A percentile compares a stretch with the other conserved stretches of the same genome.
phyloP scores from a whole-genome alignment of 208 protist species.

The Acanthamoeba castellanii region DNA sequence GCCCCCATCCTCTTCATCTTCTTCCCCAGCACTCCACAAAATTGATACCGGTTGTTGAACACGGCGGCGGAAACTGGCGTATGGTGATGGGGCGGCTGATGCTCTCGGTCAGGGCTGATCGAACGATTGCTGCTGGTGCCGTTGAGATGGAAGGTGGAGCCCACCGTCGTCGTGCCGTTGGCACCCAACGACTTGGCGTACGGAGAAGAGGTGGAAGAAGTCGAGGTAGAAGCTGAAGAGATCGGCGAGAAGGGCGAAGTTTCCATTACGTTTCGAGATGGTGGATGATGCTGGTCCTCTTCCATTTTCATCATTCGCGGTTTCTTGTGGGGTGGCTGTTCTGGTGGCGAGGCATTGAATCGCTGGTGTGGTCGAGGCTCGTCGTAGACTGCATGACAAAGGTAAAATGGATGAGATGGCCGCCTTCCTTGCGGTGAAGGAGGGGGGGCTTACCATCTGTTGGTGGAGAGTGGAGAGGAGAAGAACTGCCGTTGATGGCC shows the following conservation, averaged over 20 bases:
- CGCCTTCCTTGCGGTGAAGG: too few species aligned
- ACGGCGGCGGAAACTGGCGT: constrained; percentile 12
- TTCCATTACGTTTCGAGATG: neutral
- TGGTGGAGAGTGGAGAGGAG: neutral
- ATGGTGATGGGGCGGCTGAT: neutral
- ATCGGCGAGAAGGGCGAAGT: neutral
- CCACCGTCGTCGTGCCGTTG: neutral
- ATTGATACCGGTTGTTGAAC: constrained; percentile 44
- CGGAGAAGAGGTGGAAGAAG: neutral
- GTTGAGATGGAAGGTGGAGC: neutral
- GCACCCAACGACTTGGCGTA: neutral
- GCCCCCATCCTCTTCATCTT: constrained; percentile 62
- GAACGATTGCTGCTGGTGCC: neutral
- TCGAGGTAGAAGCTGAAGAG: neutral
- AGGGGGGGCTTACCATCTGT: neutral
- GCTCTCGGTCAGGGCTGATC: neutral
- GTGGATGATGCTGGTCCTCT: neutral
- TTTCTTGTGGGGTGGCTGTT: neutral
- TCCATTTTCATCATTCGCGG: neutral
- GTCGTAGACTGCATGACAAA: neutral
- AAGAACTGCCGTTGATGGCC: neutral
- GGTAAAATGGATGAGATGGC: too few species aligned
- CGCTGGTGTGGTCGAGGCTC: neutral
- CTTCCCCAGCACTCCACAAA: constrained; percentile 70
- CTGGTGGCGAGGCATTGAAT: neutral